Conservation (phyloP, 371 early-diverging fungal species). For the Synchytrium microbalum region DNA sequence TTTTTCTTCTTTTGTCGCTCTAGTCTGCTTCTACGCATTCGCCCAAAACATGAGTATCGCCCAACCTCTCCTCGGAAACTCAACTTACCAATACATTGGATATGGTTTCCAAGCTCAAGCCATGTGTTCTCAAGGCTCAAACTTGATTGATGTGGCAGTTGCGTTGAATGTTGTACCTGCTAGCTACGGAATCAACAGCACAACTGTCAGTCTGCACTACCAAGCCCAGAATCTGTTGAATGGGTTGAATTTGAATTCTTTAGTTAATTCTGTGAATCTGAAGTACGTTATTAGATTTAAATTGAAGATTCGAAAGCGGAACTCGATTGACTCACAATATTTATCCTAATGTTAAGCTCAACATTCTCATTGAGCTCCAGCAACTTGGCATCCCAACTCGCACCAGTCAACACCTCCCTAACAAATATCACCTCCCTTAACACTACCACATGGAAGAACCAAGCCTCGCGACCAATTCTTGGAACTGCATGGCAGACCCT, state of each 20-base stretch:
- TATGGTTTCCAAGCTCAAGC: background rate
- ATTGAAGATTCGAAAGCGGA: too few species aligned
- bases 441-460: background rate
- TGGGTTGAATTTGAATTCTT: background rate
- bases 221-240: background rate
- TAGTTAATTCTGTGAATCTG: background rate
- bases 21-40: background rate
- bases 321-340: too few species aligned
- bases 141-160: background rate
- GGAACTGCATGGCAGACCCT: background rate
- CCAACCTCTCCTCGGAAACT: background rate
- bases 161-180: background rate
- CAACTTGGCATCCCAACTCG: background rate
- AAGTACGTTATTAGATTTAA: background rate
- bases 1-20: too few species aligned
- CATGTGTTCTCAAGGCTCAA: background rate
- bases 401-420: background rate
- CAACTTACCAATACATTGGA: background rate
- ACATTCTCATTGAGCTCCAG: background rate
- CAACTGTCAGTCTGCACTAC: background rate
- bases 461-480: background rate
- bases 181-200: background rate
- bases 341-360: too few species aligned
- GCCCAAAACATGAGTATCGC: background rate
- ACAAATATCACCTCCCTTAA: background rate